Conservation (phyloP, 108 stramenopile genomes). For the Cyclotella kingstonii region DNA sequence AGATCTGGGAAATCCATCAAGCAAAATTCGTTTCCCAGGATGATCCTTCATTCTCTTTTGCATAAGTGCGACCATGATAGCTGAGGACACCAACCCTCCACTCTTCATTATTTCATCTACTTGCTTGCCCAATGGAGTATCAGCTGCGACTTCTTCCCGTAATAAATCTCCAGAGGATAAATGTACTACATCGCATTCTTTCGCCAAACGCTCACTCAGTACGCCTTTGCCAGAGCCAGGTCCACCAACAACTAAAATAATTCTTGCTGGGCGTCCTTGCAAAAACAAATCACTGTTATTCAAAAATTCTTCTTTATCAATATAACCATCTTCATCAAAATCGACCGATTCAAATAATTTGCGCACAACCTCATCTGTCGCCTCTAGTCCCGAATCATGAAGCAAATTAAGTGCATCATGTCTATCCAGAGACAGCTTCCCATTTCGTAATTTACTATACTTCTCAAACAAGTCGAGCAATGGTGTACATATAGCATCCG, state of each 20-base stretch:
- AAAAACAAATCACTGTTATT: conserved; percentile 51
- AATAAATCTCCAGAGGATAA: conserved; percentile 92
- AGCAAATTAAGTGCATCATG: conserved; percentile 55
- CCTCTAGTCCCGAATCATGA: conserved; percentile 59
- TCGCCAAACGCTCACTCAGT: conserved; percentile 63
- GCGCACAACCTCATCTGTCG: conserved; percentile 45
- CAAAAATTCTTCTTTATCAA: conserved; percentile 67
- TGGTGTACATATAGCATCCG: conserved; percentile 40
- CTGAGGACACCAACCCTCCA: conserved; percentile 80
- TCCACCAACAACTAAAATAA: conserved; percentile 91
- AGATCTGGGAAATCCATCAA: conserved; percentile 90
- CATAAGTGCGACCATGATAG: conserved; percentile 81
- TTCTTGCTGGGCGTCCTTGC: conserved; percentile 67
- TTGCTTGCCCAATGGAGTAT: conserved; percentile 77
- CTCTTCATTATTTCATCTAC: conserved; percentile 87
- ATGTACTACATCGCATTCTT: conserved; percentile 91
- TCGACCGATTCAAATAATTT: conserved; percentile 64
- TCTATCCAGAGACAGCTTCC: conserved; percentile 42
- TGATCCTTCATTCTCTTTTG: conserved; percentile 73
- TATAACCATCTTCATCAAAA: conserved; percentile 52
- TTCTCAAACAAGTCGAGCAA: conserved; percentile 69
- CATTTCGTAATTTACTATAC: conserved; percentile 43
- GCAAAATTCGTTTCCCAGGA: conserved; percentile 75
- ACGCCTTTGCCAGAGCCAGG: conserved; percentile 97
- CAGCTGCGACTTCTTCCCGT: conserved; percentile 82